Evolutionary conservation across 2,329 filamentous ascomycete species (phyloP).

Genomic region (Microdochium bolleyi): DNA sequence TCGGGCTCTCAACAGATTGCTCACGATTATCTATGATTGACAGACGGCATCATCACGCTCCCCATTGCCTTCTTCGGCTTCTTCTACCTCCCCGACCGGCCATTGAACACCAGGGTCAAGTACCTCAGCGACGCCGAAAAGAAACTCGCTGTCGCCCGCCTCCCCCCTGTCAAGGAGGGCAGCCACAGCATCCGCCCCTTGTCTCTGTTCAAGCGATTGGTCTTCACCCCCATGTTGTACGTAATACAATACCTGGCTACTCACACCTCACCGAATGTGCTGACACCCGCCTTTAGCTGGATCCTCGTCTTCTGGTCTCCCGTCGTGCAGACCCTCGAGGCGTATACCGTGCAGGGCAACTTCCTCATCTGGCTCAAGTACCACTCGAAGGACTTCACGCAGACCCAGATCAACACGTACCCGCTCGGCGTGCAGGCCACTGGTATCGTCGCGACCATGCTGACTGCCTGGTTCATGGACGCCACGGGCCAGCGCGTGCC

Average conservation of each 20-base stretch:
- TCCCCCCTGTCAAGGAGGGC: slow-evolving; percentile 20
- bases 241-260: not conserved
- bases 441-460: slow-evolving; percentile 25
- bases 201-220: slow-evolving; percentile 17
- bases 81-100: slow-evolving; percentile 45
- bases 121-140: slow-evolving; percentile 23
- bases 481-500: slow-evolving; percentile 21
- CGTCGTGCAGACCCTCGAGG: slow-evolving; percentile 23
- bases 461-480: slow-evolving; percentile 24
- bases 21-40: slow-evolving; percentile 3
- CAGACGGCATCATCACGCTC: slow-evolving; percentile 46
- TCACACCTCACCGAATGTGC: too few species aligned
- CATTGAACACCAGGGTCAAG: slow-evolving; percentile 36
- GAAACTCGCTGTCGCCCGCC: slow-evolving; percentile 15
- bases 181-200: slow-evolving; percentile 22
- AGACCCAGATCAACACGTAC: slow-evolving; percentile 23
- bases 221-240: slow-evolving; percentile 21
- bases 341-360: slow-evolving; percentile 13
- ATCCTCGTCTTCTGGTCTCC: slow-evolving; percentile 27
- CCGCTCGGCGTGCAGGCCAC: slow-evolving; percentile 26
- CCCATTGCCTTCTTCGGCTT: slow-evolving; percentile 48
- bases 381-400: slow-evolving; percentile 9
- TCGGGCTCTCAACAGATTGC: not conserved
- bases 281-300: not conserved
- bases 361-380: slow-evolving; percentile 17